Percentiles rank a stretch among this genome's conserved stretches.
phyloP scores from a whole-genome alignment of 2,329 filamentous ascomycete genomes.

The Aschersonia sp. region DNA sequence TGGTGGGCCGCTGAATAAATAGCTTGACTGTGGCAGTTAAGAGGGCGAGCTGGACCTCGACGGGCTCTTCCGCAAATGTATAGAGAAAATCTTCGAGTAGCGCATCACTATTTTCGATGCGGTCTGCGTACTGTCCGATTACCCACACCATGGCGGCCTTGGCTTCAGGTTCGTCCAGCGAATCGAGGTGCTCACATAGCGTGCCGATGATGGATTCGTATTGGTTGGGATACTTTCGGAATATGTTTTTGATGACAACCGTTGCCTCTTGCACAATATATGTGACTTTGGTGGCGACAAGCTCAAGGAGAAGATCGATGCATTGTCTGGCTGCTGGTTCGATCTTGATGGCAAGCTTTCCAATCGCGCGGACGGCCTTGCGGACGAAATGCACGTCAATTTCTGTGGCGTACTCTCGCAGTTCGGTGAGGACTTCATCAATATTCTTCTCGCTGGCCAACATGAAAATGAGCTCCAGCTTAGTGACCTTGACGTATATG shows the following conservation, averaged over 20 bases:
- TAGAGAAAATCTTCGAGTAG: conserved; percentile 91
- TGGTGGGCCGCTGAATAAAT: conserved; percentile 92
- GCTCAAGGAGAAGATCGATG: conserved; percentile 81
- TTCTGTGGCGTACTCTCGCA: conserved; percentile 93
- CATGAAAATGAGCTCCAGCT: conserved; percentile 98
- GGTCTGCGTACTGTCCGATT: conserved; percentile 92
- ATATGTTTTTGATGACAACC: conserved; percentile 97
- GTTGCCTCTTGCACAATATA: conserved; percentile 99
- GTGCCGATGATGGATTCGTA: conserved; percentile 97
- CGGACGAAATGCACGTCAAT: conserved; percentile 98
- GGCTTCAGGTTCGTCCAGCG: conserved; percentile 90
- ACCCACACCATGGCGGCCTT: conserved; percentile 99
- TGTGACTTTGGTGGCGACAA: conserved; percentile 94
- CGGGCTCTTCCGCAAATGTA: conserved; percentile 83
- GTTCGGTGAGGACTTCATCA: conserved; percentile 81
- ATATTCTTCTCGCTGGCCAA: conserved; percentile 92
- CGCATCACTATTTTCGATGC: conserved; percentile 92
- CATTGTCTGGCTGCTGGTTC: conserved; percentile 83
- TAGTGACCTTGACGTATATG: conserved; percentile 98
- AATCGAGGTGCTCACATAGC: conserved; percentile 90
- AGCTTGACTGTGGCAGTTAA: conserved; percentile 95
- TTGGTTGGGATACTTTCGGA: conserved; percentile 96
- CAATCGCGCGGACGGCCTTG: conserved; percentile 93
- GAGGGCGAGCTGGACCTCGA: conserved; percentile 88
- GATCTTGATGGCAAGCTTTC: conserved; percentile 97